Evolutionary conservation across 257 asterid species (phyloP).

Genomic region (Nicotiana benthamiana): DNA sequence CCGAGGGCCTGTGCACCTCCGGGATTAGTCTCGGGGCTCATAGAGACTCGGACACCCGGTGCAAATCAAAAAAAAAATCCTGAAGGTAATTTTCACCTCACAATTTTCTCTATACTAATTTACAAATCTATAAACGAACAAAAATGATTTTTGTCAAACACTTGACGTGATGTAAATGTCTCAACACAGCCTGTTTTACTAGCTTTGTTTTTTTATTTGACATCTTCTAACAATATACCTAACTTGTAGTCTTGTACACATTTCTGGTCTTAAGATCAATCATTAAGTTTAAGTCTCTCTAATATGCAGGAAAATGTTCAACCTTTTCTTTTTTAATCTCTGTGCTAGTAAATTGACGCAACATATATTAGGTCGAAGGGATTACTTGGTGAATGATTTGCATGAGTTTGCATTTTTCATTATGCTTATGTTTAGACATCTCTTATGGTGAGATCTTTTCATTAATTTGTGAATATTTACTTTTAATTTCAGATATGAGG

Average conservation of each 20-base stretch:
- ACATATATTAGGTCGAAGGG: not conserved
- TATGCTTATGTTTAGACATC: not conserved
- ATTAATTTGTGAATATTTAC: slow-evolving; percentile 5
- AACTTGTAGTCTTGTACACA: not conserved
- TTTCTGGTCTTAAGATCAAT: not conserved
- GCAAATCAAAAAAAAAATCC: no score
- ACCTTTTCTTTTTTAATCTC: not conserved
- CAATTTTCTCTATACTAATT: not conserved
- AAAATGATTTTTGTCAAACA: not conserved
- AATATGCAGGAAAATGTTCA: not conserved
- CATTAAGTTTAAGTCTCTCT: not conserved
- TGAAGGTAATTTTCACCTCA: not conserved
- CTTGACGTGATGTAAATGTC: not conserved
- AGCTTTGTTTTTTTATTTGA: not conserved
- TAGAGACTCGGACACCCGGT: no score
- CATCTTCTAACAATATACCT: not conserved
- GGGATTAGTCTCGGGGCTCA: no score
- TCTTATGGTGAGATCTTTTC: not conserved
- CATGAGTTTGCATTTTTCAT: not conserved
- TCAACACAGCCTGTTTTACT: not conserved
- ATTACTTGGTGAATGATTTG: not conserved
- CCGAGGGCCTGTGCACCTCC: no score
- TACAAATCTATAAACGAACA: not conserved
- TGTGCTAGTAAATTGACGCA: not conserved
- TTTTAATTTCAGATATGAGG: slow-evolving; percentile 73